Percentiles rank a stretch among this genome's conserved stretches.
Conservation (phyloP, 768 basidiomycete genomes). For the Zangia roseola region DNA sequence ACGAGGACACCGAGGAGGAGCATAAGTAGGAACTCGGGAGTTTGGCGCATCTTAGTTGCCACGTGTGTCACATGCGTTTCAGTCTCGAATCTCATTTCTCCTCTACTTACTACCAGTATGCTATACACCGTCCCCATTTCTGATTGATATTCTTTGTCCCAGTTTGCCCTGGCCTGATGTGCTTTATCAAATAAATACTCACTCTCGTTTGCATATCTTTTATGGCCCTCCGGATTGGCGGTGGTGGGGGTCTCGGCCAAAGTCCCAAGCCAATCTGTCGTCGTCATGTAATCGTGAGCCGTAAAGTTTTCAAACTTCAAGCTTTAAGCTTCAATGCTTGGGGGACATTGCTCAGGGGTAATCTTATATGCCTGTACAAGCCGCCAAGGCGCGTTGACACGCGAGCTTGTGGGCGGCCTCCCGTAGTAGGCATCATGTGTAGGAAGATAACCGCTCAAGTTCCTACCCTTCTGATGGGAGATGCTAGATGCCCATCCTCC, state of each 20-base stretch:
- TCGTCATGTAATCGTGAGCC: too few relatives aligned
- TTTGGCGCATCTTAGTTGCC: background rate
- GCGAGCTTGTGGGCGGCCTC: too few relatives aligned
- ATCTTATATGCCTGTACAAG: too few relatives aligned
- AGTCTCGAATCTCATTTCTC: background rate
- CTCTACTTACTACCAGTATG: conserved; percentile 11
- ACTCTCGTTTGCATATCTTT: conserved; percentile 20
- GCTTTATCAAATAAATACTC: conserved; percentile 10
- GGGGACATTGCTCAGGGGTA: too few relatives aligned
- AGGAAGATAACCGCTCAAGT: too few relatives aligned
- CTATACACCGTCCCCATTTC: conserved; percentile 1
- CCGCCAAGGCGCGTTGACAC: too few relatives aligned
- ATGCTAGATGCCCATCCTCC: too few relatives aligned
- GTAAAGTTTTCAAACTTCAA: too few relatives aligned
- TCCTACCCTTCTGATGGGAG: too few relatives aligned
- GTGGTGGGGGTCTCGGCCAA: too few relatives aligned
- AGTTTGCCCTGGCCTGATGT: conserved; percentile 1
- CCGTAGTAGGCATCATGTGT: too few relatives aligned
- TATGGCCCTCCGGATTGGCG: conserved; percentile 15
- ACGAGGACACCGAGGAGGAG: conserved; percentile 13
- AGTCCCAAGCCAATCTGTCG: background rate
- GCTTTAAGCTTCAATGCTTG: too few relatives aligned
- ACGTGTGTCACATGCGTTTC: background rate
- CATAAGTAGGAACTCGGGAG: conserved; percentile 12
- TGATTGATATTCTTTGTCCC: conserved; percentile 4